Conservation (phyloP, 1,284 basidiomycete species). For the Cutaneotrichosporon cavernicola region DNA sequence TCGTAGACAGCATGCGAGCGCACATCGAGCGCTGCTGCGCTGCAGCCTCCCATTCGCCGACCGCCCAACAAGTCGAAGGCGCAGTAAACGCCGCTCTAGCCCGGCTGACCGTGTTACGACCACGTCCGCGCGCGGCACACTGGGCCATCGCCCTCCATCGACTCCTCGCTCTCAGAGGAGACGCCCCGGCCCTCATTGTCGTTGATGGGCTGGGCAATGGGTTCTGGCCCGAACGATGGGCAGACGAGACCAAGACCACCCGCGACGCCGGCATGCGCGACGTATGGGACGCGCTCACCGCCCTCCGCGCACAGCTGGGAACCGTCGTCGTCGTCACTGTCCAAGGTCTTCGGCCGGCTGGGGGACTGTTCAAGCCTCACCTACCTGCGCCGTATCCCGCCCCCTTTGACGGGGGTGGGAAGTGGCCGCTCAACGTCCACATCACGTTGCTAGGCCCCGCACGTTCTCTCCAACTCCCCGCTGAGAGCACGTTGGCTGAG, state of each 20-base stretch:
- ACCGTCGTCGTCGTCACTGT: conserved; percentile 40
- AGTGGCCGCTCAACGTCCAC: conserved; percentile 44
- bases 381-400: conserved; percentile 45
- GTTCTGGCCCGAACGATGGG: conserved; percentile 45
- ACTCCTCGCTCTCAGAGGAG: conserved; percentile 12
- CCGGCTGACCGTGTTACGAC: neutral
- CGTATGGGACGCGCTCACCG: conserved; percentile 39
- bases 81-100: conserved; percentile 15
- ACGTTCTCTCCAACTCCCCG: conserved; percentile 37
- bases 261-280: conserved; percentile 40
- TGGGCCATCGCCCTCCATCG: conserved; percentile 31
- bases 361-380: conserved; percentile 40
- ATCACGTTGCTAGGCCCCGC: conserved; percentile 35
- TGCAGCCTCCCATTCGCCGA: neutral
- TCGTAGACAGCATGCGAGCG: conserved; percentile 30
- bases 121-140: conserved; percentile 8
- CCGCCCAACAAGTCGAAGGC: conserved; percentile 18
- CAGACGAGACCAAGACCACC: conserved; percentile 32
- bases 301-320: conserved; percentile 41
- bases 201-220: conserved; percentile 48
- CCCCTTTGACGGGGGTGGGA: neutral
- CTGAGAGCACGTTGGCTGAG: conserved; percentile 42
- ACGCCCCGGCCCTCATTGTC: conserved; percentile 31
- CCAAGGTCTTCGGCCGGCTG: conserved; percentile 39
- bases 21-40: conserved; percentile 32